Percentiles rank a stretch among this genome's conserved stretches.
These are phyloP conservation scores for Mucor irregularis DNA, from an alignment of 371 early-diverging fungal genomes.

Conservation along the genomic window DNA sequence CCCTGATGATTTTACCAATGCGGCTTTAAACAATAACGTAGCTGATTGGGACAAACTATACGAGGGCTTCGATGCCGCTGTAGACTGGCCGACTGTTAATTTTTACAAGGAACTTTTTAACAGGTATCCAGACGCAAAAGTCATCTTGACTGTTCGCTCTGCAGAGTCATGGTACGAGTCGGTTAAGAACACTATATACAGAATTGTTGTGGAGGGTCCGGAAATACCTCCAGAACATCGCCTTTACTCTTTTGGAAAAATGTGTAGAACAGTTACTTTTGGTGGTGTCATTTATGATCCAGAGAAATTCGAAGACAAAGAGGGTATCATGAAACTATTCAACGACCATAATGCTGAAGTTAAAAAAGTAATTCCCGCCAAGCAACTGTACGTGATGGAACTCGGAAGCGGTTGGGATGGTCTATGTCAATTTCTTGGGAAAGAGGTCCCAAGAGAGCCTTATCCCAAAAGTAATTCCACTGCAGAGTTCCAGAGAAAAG, in stretches of 20 bases:
- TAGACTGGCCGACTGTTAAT: slow-evolving; percentile 33
- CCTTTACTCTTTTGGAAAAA: no score
- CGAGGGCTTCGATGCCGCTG: slow-evolving; percentile 29
- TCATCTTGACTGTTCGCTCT: slow-evolving; percentile 27
- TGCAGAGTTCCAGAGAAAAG: no score
- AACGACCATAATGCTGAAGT: slow-evolving; percentile 4
- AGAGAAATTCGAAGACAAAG: slow-evolving; percentile 5
- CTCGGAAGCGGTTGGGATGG: slow-evolving; percentile 18
- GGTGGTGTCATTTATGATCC: slow-evolving; percentile 22
- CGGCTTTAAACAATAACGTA: slow-evolving; percentile 12
- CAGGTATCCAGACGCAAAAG: slow-evolving; percentile 38
- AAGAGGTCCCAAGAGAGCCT: slow-evolving; percentile 4
- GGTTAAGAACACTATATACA: slow-evolving; percentile 21
- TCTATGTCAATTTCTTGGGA: slow-evolving; percentile 10
- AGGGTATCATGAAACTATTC: slow-evolving; percentile 2
- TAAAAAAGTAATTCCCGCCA: slow-evolving; percentile 5
- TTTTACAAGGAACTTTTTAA: slow-evolving; percentile 27
- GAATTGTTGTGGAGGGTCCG: no score
- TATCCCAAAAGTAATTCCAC: slow-evolving; percentile 10
- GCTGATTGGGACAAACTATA: slow-evolving; percentile 34
- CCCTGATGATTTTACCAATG: slow-evolving; percentile 14
- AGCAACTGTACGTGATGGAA: slow-evolving; percentile 2
- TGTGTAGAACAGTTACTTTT: slow-evolving; percentile 4
- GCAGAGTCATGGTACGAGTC: slow-evolving; percentile 39
- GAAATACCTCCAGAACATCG: no score